phyloP scores from a whole-genome alignment of 2,329 filamentous ascomycete genomes.

The Pestalotiopsis sp. region DNA sequence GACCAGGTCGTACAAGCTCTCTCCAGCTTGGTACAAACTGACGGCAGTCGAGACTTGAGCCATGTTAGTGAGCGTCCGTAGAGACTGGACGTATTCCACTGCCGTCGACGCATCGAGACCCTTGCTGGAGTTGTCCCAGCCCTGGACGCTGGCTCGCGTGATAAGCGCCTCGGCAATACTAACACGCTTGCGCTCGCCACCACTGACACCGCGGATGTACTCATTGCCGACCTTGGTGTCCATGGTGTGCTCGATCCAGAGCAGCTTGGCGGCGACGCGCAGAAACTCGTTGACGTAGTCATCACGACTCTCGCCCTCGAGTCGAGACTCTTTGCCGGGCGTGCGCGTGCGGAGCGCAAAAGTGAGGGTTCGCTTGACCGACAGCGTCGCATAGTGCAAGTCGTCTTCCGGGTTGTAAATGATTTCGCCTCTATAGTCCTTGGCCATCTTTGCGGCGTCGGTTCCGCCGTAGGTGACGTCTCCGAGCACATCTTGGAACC shows the following conservation, averaged over 20 bases:
- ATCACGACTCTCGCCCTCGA: slow-evolving; percentile 61
- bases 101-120: slow-evolving; percentile 77
- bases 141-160: slow-evolving; percentile 62
- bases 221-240: slow-evolving; percentile 71
- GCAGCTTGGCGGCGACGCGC: slow-evolving; percentile 61
- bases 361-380: slow-evolving; percentile 66
- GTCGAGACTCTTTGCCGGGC: slow-evolving; percentile 56
- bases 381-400: slow-evolving; percentile 69
- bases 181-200: slow-evolving; percentile 72
- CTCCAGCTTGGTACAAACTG: slow-evolving; percentile 13
- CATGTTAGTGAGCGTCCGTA: slow-evolving; percentile 41
- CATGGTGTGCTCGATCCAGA: slow-evolving; percentile 68
- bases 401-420: slow-evolving; percentile 72
- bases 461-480: slow-evolving; percentile 64
- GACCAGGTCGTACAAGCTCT: slow-evolving; percentile 10
- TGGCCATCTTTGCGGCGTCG: slow-evolving; percentile 46
- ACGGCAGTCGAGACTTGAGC: slow-evolving; percentile 17
- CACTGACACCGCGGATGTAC: slow-evolving; percentile 70
- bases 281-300: slow-evolving; percentile 47
- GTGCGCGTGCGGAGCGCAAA: slow-evolving; percentile 70
- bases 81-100: slow-evolving; percentile 73
- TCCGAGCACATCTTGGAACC: slow-evolving; percentile 44
- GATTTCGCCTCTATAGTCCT: slow-evolving; percentile 61
- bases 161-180: slow-evolving; percentile 64
- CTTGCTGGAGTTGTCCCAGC: slow-evolving; percentile 74